Percentiles rank a stretch among this genome's conserved stretches.
Evolutionary conservation across 345 rosid genomes (phyloP).

Genomic region (Microthlaspi erraticum): DNA sequence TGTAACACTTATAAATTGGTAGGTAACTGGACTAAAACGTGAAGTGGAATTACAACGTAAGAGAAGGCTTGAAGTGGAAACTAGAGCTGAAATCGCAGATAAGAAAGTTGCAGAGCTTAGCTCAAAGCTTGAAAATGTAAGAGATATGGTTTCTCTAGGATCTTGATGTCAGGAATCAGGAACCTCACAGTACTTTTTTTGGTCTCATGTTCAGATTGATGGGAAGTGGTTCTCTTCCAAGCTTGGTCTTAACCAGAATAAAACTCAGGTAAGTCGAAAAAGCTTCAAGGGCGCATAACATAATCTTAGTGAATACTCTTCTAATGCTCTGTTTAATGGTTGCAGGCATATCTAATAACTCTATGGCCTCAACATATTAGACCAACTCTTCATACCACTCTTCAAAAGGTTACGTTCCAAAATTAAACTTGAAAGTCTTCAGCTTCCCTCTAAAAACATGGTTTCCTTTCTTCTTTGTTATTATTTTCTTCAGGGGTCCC

Average conservation of each 20-base stretch:
- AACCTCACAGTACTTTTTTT: background rate
- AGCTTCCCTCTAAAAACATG: too few species aligned
- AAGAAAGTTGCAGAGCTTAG: slow-evolving; percentile 41
- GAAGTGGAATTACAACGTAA: slow-evolving; percentile 47
- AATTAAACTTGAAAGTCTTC: background rate
- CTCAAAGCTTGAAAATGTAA: slow-evolving; percentile 47
- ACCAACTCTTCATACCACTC: slow-evolving; percentile 44
- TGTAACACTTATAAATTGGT: too few species aligned
- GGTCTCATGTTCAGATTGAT: slow-evolving; percentile 34
- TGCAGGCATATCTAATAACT: slow-evolving; percentile 43
- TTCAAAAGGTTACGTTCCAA: slow-evolving; percentile 46
- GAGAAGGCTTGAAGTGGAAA: slow-evolving; percentile 46
- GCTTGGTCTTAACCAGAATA: slow-evolving; percentile 36
- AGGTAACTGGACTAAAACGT: slow-evolving; percentile 37
- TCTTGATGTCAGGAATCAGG: background rate
- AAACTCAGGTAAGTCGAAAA: slow-evolving; percentile 46
- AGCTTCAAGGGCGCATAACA: background rate
- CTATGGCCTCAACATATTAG: slow-evolving; percentile 50
- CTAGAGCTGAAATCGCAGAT: slow-evolving; percentile 43
- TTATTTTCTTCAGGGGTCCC: slow-evolving; percentile 21
- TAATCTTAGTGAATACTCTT: slow-evolving; percentile 20
- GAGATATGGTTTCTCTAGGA: slow-evolving; percentile 8
- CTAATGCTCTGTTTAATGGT: background rate
- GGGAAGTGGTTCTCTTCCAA: slow-evolving; percentile 44
- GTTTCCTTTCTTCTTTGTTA: too few species aligned